Conservation (phyloP, 345 rosid genomes). For the Litchi chinensis region DNA sequence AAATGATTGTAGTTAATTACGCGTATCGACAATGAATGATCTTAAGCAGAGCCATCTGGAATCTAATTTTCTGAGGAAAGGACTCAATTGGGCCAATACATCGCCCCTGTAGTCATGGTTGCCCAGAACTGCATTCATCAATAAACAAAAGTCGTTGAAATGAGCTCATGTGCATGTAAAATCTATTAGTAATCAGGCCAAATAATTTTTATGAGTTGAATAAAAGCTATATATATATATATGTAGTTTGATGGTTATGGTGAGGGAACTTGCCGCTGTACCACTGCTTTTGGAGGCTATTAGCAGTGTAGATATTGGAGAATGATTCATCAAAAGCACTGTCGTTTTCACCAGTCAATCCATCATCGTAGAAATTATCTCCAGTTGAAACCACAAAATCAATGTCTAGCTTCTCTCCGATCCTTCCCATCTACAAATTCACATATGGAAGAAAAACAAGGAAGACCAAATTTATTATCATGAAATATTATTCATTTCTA, state of each 20-base stretch:
- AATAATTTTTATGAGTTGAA: no score
- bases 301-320: constrained; percentile 59
- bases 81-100: constrained; percentile 44
- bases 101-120: constrained; percentile 59
- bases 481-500: no score
- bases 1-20: neutral
- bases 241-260: neutral
- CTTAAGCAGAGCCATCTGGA: constrained; percentile 52
- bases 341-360: constrained; percentile 52
- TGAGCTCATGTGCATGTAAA: neutral
- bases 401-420: constrained; percentile 58
- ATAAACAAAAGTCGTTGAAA: neutral
- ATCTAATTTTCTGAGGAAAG: constrained; percentile 36
- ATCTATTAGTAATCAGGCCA: no score
- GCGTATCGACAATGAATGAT: constrained; percentile 45
- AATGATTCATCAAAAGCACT: constrained; percentile 65
- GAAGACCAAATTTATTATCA: no score
- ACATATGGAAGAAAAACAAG: neutral
- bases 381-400: constrained; percentile 89
- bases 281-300: constrained; percentile 82
- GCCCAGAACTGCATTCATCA: constrained; percentile 45
- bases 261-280: constrained; percentile 45
- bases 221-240: no score
- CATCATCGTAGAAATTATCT: constrained; percentile 87
- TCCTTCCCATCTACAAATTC: constrained; percentile 63